Evolutionary conservation across 1,284 basidiomycete genomes (phyloP), one percentile per base, ranked within the genome.

Genomic region (Tausonia pullulans): DNA sequence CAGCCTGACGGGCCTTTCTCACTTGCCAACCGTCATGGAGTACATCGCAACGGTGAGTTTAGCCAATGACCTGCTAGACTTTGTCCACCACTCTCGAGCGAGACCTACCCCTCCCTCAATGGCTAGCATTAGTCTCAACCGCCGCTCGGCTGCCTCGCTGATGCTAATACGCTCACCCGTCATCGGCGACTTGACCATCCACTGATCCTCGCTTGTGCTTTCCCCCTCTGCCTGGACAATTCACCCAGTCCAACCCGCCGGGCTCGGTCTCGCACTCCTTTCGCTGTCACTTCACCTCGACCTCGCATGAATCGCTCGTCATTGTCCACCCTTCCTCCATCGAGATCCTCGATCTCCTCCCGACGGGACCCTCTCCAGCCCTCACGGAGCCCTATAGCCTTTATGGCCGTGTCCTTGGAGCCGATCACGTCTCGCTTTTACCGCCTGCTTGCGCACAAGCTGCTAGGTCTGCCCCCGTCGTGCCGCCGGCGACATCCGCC

Each of bases 351-450:
- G 71, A 75, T 65, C 70, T 73, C 2, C 65, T 67, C 5, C 44
- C 63, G 0, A 56, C 68, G 0, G 77, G 76, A 0, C 27, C 69
- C 77, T 5, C 67, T 68, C 3, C 63, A 66, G 9, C 59, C 60
- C 3, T 27, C 27, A 27, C 27, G 27, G 27, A 27, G 27, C 27
- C 27, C 27, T 27, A 27, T 27, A 27, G 27, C 27, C 27, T 27
- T 4, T 78, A 76, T 76, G 77, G 77, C 3, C 73, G 68, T 27
- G 64, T 77, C 10, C 71, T 74, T 1, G 72, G 72, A 1, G 68
- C 77, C 13, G 74, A 73, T 1, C 68, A 68, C 55, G 71, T 73
- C 16, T 49, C 7, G 43, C 39, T 13, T 9, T 45, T 39, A 13
- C 11, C 54, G 11, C 43, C 46, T 9, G 13, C 11, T 3, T 43